Evolutionary conservation across 768 basidiomycete genomes (phyloP), one percentile per base, ranked within the genome.

Genomic region (Filobasidium floriforme): DNA sequence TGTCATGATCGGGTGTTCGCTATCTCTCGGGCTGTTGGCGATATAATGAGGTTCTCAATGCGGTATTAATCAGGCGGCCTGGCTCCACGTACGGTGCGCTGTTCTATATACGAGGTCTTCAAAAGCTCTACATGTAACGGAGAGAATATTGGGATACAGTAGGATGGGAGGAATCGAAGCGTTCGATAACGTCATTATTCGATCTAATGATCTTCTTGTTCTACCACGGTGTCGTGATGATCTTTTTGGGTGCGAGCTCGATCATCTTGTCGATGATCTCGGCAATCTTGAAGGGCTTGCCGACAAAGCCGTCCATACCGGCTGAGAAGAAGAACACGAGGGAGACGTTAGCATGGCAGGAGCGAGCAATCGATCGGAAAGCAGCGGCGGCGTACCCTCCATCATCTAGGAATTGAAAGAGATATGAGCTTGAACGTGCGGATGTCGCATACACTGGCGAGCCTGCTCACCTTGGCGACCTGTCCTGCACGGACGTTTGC

Each of bases 261-360:
- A 14, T 32, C 54, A 57, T 57, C 26, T 57, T 57, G 54, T 57
- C 54, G 54, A 57, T 57, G 54, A 57, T 57, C 15, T 57, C 54
- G 2, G 54, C 54, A 26, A 57, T 57, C n/a, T 57, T 57, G 54
- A 57, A 57, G 18, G 54, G 54, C 24, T 57, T 57, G 18, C 54
- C 54, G 14, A 57, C 54, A 24, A 57, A 57, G 12, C 54, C 54
- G 54, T 57, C 54, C 54, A 57, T 57, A 14, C 54, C 54, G 24
- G 54, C 54, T 57, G 22, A 19, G 4, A 57, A 4, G 6, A 28
- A 57, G 14, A 4, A 24, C 5, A 57, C n/a, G 6, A 26, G n/a
- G 12, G 24, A 18, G 12, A 12, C 46, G 18, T 51, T 24, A 51
- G 46, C 46, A 24, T 51, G 19, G 46, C 24, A 51, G 32, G 9